These are phyloP conservation scores for Aspergillus novoparasiticus DNA, from an alignment of 2,329 filamentous ascomycete species.

Conservation along the genomic window DNA sequence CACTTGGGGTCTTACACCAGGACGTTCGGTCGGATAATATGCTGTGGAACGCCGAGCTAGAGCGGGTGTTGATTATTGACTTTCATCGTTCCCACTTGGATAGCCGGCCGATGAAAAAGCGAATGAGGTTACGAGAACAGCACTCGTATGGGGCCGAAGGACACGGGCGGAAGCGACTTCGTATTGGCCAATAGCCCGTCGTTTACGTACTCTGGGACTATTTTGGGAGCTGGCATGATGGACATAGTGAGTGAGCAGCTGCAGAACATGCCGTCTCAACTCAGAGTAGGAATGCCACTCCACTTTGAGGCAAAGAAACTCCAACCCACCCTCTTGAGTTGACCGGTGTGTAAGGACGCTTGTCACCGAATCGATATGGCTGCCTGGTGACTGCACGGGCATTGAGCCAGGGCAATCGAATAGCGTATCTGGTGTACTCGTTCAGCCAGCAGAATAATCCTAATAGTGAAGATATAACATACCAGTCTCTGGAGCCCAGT, in stretches of 20 bases:
- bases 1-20: constrained; percentile 13
- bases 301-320: not conserved
- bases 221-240: not conserved
- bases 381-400: not conserved
- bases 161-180: not conserved
- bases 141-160: not conserved
- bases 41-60: constrained; percentile 18
- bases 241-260: not conserved
- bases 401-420: not conserved
- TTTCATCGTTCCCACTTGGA: constrained; percentile 5
- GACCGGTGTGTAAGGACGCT: not conserved
- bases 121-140: not conserved
- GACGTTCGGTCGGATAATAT: constrained; percentile 19
- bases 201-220: not conserved
- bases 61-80: constrained; percentile 11
- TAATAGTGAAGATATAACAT: not conserved
- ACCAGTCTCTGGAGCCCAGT: not conserved
- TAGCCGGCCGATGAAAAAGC: constrained; percentile 11
- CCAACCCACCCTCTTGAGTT: not conserved
- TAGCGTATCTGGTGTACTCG: not conserved
- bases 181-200: not conserved
- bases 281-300: not conserved
- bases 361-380: not conserved
- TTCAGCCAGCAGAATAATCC: not conserved
- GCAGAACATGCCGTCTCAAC: not conserved